A percentile compares a stretch with the other conserved stretches of the same genome.
These are phyloP conservation scores for Alectoria sarmentosa DNA, from an alignment of 495 filamentous ascomycete species.

Conservation along the genomic window DNA sequence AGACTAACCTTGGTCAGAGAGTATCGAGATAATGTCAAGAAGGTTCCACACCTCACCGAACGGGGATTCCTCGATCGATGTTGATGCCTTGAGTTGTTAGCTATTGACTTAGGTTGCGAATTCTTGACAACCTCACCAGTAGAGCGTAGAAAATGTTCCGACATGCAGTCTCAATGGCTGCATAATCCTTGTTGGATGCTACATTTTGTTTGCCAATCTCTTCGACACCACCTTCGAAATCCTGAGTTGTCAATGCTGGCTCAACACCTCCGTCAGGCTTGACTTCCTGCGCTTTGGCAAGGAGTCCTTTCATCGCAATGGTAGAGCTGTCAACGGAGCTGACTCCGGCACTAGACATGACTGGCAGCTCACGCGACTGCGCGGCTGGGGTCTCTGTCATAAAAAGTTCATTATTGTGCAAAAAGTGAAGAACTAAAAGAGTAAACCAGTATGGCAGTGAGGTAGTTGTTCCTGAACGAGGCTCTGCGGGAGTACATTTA, in stretches of 20 bases:
- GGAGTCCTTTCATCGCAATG: conserved; percentile 50
- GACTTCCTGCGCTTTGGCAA: conserved; percentile 54
- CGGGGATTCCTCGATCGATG: conserved; percentile 60
- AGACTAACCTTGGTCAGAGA: conserved; percentile 65
- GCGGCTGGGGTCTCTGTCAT: background rate
- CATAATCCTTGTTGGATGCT: conserved; percentile 33
- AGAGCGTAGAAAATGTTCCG: conserved; percentile 68
- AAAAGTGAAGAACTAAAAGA: background rate
- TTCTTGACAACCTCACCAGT: conserved; percentile 47
- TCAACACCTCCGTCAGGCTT: conserved; percentile 67
- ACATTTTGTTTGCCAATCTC: conserved; percentile 23
- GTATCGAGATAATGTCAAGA: conserved; percentile 78
- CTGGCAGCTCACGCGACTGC: background rate
- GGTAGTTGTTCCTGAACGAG: conserved; percentile 18
- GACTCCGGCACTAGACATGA: conserved; percentile 47
- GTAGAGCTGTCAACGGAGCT: conserved; percentile 50
- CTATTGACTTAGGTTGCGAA: background rate
- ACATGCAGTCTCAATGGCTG: conserved; percentile 70
- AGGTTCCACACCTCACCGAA: conserved; percentile 89
- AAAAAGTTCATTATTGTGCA: background rate
- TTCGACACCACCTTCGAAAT: conserved; percentile 30
- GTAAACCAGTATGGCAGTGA: no score
- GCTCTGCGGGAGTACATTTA: conserved; percentile 31
- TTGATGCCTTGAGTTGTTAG: conserved; percentile 48
- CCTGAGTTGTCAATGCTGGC: conserved; percentile 59